Conservation (phyloP, 495 filamentous ascomycete species). For the Annulohypoxylon moriforme region DNA sequence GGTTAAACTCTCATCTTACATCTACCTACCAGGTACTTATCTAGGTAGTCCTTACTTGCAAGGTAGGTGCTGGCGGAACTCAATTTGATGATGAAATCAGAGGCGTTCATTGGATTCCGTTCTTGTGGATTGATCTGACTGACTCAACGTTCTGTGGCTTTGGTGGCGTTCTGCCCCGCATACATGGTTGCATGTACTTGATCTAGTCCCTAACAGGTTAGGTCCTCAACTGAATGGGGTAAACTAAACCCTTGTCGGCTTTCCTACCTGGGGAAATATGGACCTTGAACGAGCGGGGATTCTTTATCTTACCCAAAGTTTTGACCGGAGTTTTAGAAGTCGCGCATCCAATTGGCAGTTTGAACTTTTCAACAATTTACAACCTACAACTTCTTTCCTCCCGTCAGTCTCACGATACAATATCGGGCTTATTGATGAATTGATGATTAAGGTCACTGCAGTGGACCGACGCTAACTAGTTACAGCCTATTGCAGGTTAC, state of each 20-base stretch:
- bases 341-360: slow-evolving; percentile 20
- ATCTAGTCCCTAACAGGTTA: slow-evolving; percentile 22
- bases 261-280: slow-evolving; percentile 31
- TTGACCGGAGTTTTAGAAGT: slow-evolving; percentile 28
- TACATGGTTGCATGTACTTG: neutral
- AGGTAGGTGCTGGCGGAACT: neutral
- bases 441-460: neutral
- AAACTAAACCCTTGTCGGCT: neutral
- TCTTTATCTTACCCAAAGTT: slow-evolving; percentile 24
- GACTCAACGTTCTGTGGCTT: neutral
- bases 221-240: slow-evolving; percentile 3
- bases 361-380: neutral
- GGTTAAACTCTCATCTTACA: neutral
- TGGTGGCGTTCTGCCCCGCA: slow-evolving; percentile 15
- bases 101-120: slow-evolving; percentile 32
- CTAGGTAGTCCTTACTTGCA: too few relatives aligned
- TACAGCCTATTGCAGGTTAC: slow-evolving; percentile 28
- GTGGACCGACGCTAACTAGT: slow-evolving; percentile 2
- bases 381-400: slow-evolving; percentile 11
- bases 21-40: too few relatives aligned
- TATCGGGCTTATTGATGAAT: neutral
- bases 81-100: slow-evolving; percentile 26
- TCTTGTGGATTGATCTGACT: neutral
- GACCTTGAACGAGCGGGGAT: neutral
- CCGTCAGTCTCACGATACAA: neutral